These are phyloP conservation scores for Aureobasidium sp. DNA, from an alignment of 2,329 filamentous ascomycete species.

Conservation along the genomic window DNA sequence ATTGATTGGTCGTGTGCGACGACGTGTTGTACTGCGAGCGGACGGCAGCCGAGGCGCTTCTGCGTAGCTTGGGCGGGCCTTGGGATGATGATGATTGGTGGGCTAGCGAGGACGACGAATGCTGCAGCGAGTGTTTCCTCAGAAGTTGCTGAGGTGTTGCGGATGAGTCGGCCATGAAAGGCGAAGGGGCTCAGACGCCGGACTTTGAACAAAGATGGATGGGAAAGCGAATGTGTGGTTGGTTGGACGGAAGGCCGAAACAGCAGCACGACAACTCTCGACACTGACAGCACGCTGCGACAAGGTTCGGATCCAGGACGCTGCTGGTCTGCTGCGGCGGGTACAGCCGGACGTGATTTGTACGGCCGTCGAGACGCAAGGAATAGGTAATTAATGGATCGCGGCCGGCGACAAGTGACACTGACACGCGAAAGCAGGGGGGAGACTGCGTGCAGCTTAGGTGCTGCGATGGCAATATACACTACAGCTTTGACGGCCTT, in stretches of 20 bases:
- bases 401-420: constrained; percentile 7
- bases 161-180: constrained; percentile 9
- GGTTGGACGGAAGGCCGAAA: background rate
- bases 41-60: constrained; percentile 10
- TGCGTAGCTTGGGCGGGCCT: background rate
- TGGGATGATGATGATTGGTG: background rate
- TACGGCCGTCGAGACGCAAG: constrained; percentile 6
- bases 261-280: background rate
- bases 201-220: background rate
- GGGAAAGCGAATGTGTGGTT: background rate
- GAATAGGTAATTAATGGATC: background rate
- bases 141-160: constrained; percentile 2
- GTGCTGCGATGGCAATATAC: background rate
- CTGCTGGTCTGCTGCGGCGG: background rate
- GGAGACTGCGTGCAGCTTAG: constrained; percentile 5
- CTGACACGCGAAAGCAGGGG: constrained; percentile 8
- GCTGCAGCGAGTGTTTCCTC: constrained; percentile 10
- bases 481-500: background rate
- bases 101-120: background rate
- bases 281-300: background rate
- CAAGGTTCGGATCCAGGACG: background rate
- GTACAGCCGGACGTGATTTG: constrained; percentile 5
- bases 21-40: constrained; percentile 10
- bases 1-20: constrained; percentile 9
- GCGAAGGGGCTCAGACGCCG: background rate